A percentile compares a stretch with the other conserved stretches of the same genome.
Conservation (phyloP, 176 grass and related monocot genomes). For the Panicum miliaceum region DNA sequence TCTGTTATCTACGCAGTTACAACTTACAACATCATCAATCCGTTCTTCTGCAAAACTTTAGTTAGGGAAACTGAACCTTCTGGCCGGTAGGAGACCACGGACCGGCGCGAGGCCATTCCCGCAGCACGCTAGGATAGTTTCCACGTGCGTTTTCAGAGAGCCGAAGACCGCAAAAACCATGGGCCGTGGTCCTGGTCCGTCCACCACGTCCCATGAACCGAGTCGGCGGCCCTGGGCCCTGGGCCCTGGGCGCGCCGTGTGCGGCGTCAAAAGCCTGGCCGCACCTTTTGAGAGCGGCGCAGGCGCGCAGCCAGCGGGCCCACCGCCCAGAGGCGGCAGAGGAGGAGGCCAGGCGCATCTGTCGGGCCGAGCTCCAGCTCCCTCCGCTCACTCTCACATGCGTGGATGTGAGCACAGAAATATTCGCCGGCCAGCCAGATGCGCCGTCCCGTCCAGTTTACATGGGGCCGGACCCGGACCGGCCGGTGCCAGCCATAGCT, state of each 20-base stretch:
- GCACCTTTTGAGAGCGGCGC: not conserved
- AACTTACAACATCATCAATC: no score
- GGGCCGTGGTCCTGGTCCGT: slow-evolving; percentile 11
- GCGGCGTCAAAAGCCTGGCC: slow-evolving; percentile 24
- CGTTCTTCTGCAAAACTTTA: no score
- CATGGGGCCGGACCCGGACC: not conserved
- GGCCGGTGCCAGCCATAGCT: not conserved
- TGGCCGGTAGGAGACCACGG: not conserved
- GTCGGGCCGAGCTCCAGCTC: not conserved
- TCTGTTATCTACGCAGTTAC: no score
- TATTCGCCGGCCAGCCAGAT: not conserved
- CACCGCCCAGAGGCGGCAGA: not conserved
- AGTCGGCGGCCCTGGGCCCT: not conserved
- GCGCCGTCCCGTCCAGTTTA: not conserved
- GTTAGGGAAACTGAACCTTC: not conserved
- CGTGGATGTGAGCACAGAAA: slow-evolving; percentile 19
- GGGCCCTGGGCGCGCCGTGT: not conserved
- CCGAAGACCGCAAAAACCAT: not conserved
- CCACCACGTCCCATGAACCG: not conserved
- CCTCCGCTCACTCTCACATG: not conserved
- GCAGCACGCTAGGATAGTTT: not conserved
- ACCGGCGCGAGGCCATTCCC: not conserved
- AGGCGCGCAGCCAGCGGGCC: not conserved
- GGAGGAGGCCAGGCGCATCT: not conserved
- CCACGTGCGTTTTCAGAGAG: not conserved